These are phyloP conservation scores for Crucihimalaya himalaica DNA, from an alignment of 345 rosid genomes.

Conservation along the genomic window DNA sequence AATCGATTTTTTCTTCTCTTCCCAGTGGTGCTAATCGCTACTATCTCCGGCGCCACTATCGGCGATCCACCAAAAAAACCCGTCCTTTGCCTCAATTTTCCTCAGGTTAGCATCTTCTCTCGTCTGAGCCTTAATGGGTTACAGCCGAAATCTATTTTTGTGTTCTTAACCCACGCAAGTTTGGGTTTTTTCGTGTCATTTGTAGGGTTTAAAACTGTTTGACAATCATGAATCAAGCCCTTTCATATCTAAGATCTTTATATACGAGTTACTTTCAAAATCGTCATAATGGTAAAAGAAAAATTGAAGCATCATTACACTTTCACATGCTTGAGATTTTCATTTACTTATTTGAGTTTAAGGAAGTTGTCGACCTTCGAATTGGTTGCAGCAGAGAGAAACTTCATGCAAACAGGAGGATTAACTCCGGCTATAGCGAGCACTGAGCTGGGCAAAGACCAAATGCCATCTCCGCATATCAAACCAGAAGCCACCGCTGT, in stretches of 20 bases:
- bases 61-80: slow-evolving; percentile 64
- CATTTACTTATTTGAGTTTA: slow-evolving; percentile 17
- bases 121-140: slow-evolving; percentile 10
- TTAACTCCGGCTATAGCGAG: slow-evolving; percentile 58
- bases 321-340: slow-evolving; percentile 5
- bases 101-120: slow-evolving; percentile 53
- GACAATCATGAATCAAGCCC: background rate
- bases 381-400: slow-evolving; percentile 56
- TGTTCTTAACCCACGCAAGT: slow-evolving; percentile 3
- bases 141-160: background rate
- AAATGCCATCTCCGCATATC: slow-evolving; percentile 82
- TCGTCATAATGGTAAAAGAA: slow-evolving; percentile 4
- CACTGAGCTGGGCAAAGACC: slow-evolving; percentile 74
- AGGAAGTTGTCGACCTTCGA: slow-evolving; percentile 52
- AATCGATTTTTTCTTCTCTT: slow-evolving; percentile 66
- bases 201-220: slow-evolving; percentile 49
- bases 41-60: slow-evolving; percentile 61
- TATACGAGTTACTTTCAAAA: slow-evolving; percentile 23
- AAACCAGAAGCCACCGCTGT: slow-evolving; percentile 86
- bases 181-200: slow-evolving; percentile 1
- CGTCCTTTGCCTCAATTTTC: slow-evolving; percentile 61
- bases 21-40: slow-evolving; percentile 20
- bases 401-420: slow-evolving; percentile 90
- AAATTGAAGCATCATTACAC: slow-evolving; percentile 30
- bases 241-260: slow-evolving; percentile 15